Evolutionary conservation across 805 yeast genomes (phyloP).

Genomic region (Starmerella geochares): DNA sequence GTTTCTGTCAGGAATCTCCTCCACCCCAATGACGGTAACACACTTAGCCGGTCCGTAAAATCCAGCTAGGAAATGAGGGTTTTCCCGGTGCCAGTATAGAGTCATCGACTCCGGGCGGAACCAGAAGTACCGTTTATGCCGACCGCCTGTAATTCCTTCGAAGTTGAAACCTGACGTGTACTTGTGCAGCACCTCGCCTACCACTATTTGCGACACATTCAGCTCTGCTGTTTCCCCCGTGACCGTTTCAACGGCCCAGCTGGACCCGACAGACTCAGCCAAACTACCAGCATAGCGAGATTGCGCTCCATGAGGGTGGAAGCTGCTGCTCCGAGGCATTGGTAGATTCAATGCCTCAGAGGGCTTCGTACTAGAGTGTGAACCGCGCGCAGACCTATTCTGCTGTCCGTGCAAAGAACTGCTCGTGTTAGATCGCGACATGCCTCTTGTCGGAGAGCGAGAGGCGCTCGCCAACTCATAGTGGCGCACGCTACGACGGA

Average conservation of each 20-base stretch:
- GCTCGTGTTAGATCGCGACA: neutral
- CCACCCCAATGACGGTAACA: slow-evolving; percentile 67
- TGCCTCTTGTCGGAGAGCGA: neutral
- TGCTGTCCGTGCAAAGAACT: neutral
- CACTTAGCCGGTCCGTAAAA: slow-evolving; percentile 56
- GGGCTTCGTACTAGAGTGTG: neutral
- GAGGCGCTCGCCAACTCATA: neutral
- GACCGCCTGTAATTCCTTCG: slow-evolving; percentile 53
- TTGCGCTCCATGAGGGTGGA: neutral
- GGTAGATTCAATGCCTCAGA: slow-evolving; percentile 4
- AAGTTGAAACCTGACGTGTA: slow-evolving; percentile 68
- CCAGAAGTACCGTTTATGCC: slow-evolving; percentile 94
- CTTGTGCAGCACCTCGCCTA: slow-evolving; percentile 83
- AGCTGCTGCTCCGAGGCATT: slow-evolving; percentile 1
- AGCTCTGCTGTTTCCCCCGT: slow-evolving; percentile 42
- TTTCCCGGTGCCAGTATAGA: slow-evolving; percentile 74
- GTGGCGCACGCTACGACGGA: neutral
- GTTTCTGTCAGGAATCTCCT: slow-evolving; percentile 71
- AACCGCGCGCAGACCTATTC: neutral
- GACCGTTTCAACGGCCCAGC: slow-evolving; percentile 9
- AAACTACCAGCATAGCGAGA: neutral
- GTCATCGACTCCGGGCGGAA: slow-evolving; percentile 88
- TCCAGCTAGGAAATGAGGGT: slow-evolving; percentile 62
- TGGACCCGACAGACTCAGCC: slow-evolving; percentile 4
- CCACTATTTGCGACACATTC: slow-evolving; percentile 81